Percentiles rank a stretch among this genome's conserved stretches.
Evolutionary conservation across 768 basidiomycete genomes (phyloP).

Genomic region (Lepiota brunneoincarnata): DNA sequence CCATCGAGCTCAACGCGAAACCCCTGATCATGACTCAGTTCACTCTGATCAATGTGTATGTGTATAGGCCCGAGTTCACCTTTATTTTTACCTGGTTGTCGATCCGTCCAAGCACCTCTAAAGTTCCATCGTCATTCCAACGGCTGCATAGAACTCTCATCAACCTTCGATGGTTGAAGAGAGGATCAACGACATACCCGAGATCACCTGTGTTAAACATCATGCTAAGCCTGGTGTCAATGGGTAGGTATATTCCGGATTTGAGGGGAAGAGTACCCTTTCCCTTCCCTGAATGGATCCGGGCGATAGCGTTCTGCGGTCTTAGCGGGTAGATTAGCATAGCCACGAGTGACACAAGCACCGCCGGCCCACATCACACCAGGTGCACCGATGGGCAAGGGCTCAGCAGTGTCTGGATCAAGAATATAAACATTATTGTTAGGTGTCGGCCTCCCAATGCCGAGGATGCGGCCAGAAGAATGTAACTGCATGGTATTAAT

Average conservation of each 20-base stretch:
- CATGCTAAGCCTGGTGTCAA: constrained; percentile 23
- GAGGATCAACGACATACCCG: constrained; percentile 26
- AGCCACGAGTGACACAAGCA: constrained; percentile 52
- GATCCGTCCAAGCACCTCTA: constrained; percentile 57
- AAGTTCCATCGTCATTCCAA: constrained; percentile 49
- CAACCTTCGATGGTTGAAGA: background rate
- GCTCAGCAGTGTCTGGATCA: constrained; percentile 32
- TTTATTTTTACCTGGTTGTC: constrained; percentile 68
- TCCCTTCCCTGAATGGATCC: constrained; percentile 45
- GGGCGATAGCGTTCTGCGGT: constrained; percentile 46
- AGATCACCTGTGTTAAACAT: constrained; percentile 71
- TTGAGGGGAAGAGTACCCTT: constrained; percentile 34
- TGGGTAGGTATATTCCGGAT: background rate
- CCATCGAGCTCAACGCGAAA: constrained; percentile 67
- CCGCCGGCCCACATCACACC: constrained; percentile 65
- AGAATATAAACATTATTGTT: constrained; percentile 46
- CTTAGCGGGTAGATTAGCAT: constrained; percentile 53
- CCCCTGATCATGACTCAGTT: constrained; percentile 31
- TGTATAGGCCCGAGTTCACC: constrained; percentile 22
- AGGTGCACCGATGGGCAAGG: constrained; percentile 34
- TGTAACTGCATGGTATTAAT: constrained; percentile 56
- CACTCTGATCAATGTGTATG: background rate
- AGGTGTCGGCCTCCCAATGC: constrained; percentile 52
- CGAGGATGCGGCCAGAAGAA: constrained; percentile 33
- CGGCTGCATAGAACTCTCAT: constrained; percentile 26